Percentiles rank a stretch among this genome's conserved stretches.
These are phyloP conservation scores for Testicularia cyperi DNA, from an alignment of 1,284 basidiomycete species.

Conservation along the genomic window DNA sequence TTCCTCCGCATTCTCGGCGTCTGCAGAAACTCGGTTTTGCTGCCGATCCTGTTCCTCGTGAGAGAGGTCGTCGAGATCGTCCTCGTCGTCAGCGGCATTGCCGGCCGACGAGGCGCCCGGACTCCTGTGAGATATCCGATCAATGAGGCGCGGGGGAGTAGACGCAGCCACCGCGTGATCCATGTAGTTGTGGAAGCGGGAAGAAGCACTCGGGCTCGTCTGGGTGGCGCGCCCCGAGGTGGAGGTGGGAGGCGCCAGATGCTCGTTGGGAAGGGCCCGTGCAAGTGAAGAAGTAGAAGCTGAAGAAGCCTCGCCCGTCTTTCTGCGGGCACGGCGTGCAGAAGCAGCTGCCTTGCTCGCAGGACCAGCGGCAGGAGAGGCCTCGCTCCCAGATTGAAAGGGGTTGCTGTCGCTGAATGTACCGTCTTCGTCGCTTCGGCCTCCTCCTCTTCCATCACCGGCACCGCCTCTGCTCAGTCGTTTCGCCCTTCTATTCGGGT, in stretches of 20 bases:
- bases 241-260: background rate
- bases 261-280: background rate
- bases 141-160: slow-evolving; percentile 37
- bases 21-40: background rate
- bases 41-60: no score
- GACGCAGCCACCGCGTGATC: slow-evolving; percentile 27
- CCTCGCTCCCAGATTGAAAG: slow-evolving; percentile 64
- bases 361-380: slow-evolving; percentile 46
- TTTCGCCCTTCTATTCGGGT: slow-evolving; percentile 4
- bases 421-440: slow-evolving; percentile 39
- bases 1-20: slow-evolving; percentile 2
- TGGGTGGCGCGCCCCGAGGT: slow-evolving; percentile 3
- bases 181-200: slow-evolving; percentile 37
- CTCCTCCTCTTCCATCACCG: slow-evolving; percentile 37
- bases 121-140: slow-evolving; percentile 8
- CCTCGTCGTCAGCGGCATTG: slow-evolving; percentile 16
- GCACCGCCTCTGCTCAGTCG: slow-evolving; percentile 15
- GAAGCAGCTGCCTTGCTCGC: slow-evolving; percentile 31
- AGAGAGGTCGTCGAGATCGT: slow-evolving; percentile 1
- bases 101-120: slow-evolving; percentile 10
- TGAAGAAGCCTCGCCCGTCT: slow-evolving; percentile 27
- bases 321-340: slow-evolving; percentile 16
- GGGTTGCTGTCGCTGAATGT: slow-evolving; percentile 65
- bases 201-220: slow-evolving; percentile 2
- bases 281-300: slow-evolving; percentile 2